Conservation (phyloP, 495 filamentous ascomycete species). For the Xylaria telfairii region DNA sequence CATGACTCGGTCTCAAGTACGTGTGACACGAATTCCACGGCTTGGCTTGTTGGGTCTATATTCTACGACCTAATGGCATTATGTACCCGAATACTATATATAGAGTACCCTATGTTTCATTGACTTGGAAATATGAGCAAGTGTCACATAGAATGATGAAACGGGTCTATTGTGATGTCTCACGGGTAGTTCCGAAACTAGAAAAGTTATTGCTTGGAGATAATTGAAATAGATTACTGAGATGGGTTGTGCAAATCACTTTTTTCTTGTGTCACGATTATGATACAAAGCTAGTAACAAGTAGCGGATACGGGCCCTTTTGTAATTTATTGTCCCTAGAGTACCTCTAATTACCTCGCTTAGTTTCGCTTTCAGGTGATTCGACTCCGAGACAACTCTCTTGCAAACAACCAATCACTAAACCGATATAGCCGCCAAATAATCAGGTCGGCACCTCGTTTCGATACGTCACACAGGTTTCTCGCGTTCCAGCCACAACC, state of each 20-base stretch:
- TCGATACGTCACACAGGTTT: neutral
- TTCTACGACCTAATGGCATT: neutral
- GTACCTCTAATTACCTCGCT: neutral
- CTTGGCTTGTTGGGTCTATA: neutral
- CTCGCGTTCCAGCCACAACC: neutral
- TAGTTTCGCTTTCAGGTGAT: neutral
- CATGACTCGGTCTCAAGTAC: too few species aligned
- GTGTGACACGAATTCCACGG: neutral
- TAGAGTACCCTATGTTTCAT: too few species aligned
- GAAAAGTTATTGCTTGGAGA: neutral
- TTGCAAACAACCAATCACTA: too few species aligned
- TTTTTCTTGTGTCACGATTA: neutral
- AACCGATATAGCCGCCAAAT: neutral
- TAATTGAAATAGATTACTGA: neutral
- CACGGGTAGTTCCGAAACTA: neutral
- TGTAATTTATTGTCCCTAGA: neutral
- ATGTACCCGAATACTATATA: too few species aligned
- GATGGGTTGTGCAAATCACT: neutral
- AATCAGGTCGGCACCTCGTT: neutral
- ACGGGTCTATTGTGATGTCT: neutral
- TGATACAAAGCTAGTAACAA: neutral
- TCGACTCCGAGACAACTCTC: neutral
- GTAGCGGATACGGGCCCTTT: neutral
- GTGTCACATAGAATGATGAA: neutral
- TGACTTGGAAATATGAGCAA: neutral